Base-by-base conservation (phyloP, 2,329 filamentous ascomycete species). In the Mariannaea sp. region DNA sequence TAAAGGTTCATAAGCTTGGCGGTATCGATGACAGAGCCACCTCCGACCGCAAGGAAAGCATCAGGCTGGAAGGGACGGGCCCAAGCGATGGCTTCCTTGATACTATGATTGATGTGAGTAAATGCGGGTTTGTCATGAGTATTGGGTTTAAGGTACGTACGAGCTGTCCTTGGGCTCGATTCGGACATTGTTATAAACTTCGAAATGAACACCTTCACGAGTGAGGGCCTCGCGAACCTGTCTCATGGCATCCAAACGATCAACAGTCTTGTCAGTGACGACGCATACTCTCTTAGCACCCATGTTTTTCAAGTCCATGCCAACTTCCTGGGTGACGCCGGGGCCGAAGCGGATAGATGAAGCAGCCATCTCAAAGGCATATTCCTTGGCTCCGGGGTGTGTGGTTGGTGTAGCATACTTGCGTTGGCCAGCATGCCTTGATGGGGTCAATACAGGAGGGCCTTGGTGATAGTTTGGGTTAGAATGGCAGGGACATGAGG, bases 1-100 rank as follows among this genome's bases (percentile, higher is more conserved):
- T 97, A 97, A 0, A 99, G 81, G 69, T 99, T 99, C 92, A 99
- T 97, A 51, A 99, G 81, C 75, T 99, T 99, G 49, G 94, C 93
- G 1, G 94, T 99, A 74, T 99, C 94, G 62, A 99, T 99, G 61
- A 97, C 94, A 32, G 91, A 96, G 30, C 94, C 94, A 63, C 73
- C 82, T 22, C 89, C 94, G 13, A 99, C 94, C 17, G 94, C 94
- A 13, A 99, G 80, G 71, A 96, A 97, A 2, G 90, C 91, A 73
- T 97, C 94, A 0, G 92, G 89, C 22, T 81, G 74, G 70, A 91
- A 90, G 1, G 88, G 85, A 64, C 92, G 93, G 14, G 86, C 86
- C 75, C 92, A 95, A 1, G 81, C 88, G 68, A 99, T 97, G 6
- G 94, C 94, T 59, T 95, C 89, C 65, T 89, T 89, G 65, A 99